phyloP scores from a whole-genome alignment of 2,329 filamentous ascomycete species.

The Fusarium xyrophilum region DNA sequence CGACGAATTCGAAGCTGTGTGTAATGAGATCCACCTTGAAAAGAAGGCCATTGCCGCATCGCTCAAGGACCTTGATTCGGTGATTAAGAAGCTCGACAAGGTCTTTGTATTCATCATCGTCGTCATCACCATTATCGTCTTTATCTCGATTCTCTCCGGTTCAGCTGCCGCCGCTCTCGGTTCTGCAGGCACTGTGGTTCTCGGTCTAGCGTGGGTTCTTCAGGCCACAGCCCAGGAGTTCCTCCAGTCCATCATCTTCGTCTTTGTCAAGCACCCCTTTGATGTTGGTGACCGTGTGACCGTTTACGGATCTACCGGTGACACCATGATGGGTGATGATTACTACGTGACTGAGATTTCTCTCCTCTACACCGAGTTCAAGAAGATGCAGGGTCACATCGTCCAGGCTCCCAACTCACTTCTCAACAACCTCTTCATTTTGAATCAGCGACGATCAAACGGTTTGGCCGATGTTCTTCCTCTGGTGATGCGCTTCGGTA shows the following conservation, averaged over 20 bases:
- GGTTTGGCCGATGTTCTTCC: slow-evolving; percentile 85
- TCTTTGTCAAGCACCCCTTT: slow-evolving; percentile 97
- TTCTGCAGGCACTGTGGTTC: slow-evolving; percentile 83
- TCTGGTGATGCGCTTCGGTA: slow-evolving; percentile 87
- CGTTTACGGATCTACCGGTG: slow-evolving; percentile 88
- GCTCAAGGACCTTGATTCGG: slow-evolving; percentile 91
- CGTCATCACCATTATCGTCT: slow-evolving; percentile 82
- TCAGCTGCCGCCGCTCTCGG: slow-evolving; percentile 92
- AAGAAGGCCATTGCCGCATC: slow-evolving; percentile 95
- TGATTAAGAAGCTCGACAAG: slow-evolving; percentile 86
- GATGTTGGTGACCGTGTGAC: slow-evolving; percentile 94
- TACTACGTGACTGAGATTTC: slow-evolving; percentile 97
- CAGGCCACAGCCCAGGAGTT: slow-evolving; percentile 94
- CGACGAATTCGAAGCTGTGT: slow-evolving; percentile 91
- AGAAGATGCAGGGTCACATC: slow-evolving; percentile 97
- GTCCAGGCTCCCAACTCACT: slow-evolving; percentile 96
- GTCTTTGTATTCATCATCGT: slow-evolving; percentile 88
- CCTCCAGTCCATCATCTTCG: slow-evolving; percentile 90
- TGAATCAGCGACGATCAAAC: slow-evolving; percentile 91
- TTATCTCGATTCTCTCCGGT: slow-evolving; percentile 86
- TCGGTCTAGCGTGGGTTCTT: slow-evolving; percentile 91
- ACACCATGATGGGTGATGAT: slow-evolving; percentile 80
- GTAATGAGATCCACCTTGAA: slow-evolving; percentile 92
- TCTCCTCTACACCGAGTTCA: slow-evolving; percentile 93
- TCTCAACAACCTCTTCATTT: slow-evolving; percentile 90